Evolutionary conservation across 2,329 filamentous ascomycete genomes (phyloP).

Genomic region (Ramichloridium luteum): DNA sequence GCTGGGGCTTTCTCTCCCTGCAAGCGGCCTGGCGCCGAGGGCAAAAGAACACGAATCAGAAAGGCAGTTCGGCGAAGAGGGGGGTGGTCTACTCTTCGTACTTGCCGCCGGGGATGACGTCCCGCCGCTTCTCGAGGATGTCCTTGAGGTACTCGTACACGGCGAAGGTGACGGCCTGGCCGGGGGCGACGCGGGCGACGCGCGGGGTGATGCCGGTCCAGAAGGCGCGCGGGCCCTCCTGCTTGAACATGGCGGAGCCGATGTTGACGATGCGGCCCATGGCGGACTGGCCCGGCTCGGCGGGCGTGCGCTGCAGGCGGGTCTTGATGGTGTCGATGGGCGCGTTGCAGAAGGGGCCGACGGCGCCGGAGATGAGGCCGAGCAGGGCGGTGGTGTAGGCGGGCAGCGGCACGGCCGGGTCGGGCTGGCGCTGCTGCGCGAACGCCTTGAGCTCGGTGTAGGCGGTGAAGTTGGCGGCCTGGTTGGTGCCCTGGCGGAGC

Average conservation of each 20-base stretch:
- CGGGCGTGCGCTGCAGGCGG: conserved; percentile 78
- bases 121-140: conserved; percentile 36
- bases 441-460: conserved; percentile 85
- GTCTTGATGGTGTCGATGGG: conserved; percentile 99
- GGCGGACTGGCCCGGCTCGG: conserved; percentile 64
- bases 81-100: conserved; percentile 42
- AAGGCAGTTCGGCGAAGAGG: too few relatives aligned
- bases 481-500: conserved; percentile 87
- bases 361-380: conserved; percentile 80
- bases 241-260: conserved; percentile 51
- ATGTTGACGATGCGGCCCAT: conserved; percentile 67
- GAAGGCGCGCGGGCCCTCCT: conserved; percentile 88
- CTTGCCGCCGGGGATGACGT: conserved; percentile 34
- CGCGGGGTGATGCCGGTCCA: conserved; percentile 98
- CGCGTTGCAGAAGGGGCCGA: conserved; percentile 91
- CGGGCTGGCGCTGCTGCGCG: conserved; percentile 60
- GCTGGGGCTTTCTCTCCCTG: too few relatives aligned
- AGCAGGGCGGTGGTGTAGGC: conserved; percentile 85
- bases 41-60: too few relatives aligned
- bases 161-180: conserved; percentile 68
- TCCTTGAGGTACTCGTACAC: conserved; percentile 41
- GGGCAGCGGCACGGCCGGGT: conserved; percentile 58
- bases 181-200: conserved; percentile 93
- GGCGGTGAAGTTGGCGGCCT: conserved; percentile 97
- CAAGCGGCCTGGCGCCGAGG: too few relatives aligned